These are phyloP conservation scores for Elaphomyces granulatus DNA, from an alignment of 495 filamentous ascomycete species.

Conservation along the genomic window DNA sequence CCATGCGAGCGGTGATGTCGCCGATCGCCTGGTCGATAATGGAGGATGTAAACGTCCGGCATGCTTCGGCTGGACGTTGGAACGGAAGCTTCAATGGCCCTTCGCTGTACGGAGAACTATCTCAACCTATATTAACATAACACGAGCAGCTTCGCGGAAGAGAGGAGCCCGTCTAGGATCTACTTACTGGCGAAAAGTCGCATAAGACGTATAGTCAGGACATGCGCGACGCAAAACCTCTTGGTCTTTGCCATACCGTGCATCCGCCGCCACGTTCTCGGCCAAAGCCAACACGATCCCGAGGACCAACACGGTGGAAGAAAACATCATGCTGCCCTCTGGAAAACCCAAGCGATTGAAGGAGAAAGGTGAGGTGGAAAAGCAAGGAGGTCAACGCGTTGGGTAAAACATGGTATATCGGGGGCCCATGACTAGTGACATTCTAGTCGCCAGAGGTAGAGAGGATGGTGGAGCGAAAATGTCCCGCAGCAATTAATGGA, in stretches of 20 bases:
- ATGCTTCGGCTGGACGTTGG: slow-evolving; percentile 66
- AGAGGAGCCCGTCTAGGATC: too few species aligned
- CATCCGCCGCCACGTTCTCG: slow-evolving; percentile 12
- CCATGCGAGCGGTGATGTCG: slow-evolving; percentile 63
- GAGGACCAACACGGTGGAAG: slow-evolving; percentile 10
- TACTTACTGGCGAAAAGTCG: slow-evolving; percentile 33
- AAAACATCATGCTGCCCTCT: too few species aligned
- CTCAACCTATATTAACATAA: background rate
- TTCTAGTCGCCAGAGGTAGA: too few species aligned
- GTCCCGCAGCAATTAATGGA: too few species aligned
- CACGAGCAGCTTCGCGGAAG: too few species aligned
- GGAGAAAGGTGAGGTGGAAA: slow-evolving; percentile 1
- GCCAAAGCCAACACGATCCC: slow-evolving; percentile 12
- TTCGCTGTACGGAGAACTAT: slow-evolving; percentile 58
- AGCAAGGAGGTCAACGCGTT: slow-evolving; percentile 2
- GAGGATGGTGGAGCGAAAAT: too few species aligned
- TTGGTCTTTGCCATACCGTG: slow-evolving; percentile 3
- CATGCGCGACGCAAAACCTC: slow-evolving; percentile 29
- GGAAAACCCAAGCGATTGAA: background rate
- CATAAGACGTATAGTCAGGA: slow-evolving; percentile 37
- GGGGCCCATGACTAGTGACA: too few species aligned
- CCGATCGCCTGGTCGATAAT: slow-evolving; percentile 78
- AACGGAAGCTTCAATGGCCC: slow-evolving; percentile 75
- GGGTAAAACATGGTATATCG: too few species aligned
- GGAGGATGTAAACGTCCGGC: slow-evolving; percentile 77